Conservation (phyloP, 352 stramenopile genomes). For the Phytophthora europaea region DNA sequence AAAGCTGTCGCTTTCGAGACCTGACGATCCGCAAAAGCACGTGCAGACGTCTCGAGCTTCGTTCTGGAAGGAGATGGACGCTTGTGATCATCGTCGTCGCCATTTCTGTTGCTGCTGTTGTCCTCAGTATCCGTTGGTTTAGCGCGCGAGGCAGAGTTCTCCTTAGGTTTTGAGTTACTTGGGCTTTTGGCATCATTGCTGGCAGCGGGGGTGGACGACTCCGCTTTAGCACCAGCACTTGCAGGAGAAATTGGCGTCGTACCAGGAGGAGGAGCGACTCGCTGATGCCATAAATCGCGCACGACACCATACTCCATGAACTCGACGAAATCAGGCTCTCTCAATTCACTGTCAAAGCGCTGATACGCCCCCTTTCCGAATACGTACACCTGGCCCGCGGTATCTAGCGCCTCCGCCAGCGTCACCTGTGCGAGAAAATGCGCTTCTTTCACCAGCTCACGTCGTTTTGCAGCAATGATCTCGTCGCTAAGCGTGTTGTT, state of each 20-base stretch:
- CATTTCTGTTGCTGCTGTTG: background rate
- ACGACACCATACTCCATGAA: constrained; percentile 79
- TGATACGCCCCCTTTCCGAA: constrained; percentile 77
- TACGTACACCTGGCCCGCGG: constrained; percentile 81
- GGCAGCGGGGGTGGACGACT: background rate
- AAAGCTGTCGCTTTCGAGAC: constrained; percentile 76
- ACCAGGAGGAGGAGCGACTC: constrained; percentile 48
- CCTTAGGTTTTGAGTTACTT: background rate
- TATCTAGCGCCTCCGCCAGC: constrained; percentile 72
- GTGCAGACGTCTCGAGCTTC: constrained; percentile 46
- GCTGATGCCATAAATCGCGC: constrained; percentile 61
- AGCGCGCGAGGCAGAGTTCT: background rate
- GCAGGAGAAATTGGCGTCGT: background rate
- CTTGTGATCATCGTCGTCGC: constrained; percentile 1
- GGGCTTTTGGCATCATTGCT: background rate
- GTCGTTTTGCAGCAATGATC: constrained; percentile 47
- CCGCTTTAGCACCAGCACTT: background rate
- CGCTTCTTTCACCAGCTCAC: constrained; percentile 62
- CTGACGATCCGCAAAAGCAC: constrained; percentile 62
- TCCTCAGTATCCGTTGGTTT: background rate
- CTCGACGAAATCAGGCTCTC: constrained; percentile 72
- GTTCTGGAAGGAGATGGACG: constrained; percentile 45
- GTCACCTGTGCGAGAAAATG: constrained; percentile 51
- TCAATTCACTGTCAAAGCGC: constrained; percentile 67
- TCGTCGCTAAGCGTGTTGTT: constrained; percentile 64